Conservation (phyloP, 768 basidiomycete species). For the Termitomyces sp. region DNA sequence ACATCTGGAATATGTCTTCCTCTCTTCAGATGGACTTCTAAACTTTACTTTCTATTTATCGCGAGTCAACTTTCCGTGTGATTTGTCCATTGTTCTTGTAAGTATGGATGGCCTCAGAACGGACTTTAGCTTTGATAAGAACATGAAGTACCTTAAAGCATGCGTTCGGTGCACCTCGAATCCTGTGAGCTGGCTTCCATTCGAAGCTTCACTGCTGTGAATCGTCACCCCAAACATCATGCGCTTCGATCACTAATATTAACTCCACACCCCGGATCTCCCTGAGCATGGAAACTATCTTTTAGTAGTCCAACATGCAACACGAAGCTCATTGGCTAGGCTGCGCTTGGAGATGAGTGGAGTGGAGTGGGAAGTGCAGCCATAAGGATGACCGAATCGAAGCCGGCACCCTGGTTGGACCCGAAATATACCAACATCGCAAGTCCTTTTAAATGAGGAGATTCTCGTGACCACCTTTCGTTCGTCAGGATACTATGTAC, state of each 20-base stretch:
- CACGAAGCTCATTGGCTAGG: neutral
- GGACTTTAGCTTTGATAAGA: neutral
- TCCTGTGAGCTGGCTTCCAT: too few species aligned
- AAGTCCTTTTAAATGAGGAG: neutral
- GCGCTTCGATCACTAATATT: neutral
- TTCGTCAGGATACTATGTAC: neutral
- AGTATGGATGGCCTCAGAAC: neutral
- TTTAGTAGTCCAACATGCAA: neutral
- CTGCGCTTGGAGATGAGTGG: neutral
- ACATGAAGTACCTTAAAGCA: neutral
- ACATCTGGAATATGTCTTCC: too few species aligned
- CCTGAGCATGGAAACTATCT: neutral
- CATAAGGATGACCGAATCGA: neutral
- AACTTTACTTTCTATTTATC: neutral
- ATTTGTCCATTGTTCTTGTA: too few species aligned
- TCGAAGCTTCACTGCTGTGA: neutral
- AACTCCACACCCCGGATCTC: neutral
- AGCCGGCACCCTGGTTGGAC: neutral
- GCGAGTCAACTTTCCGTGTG: neutral
- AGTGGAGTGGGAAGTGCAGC: slow-evolving; percentile 1
- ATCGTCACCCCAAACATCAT: neutral
- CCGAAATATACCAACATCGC: neutral
- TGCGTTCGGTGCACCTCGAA: neutral
- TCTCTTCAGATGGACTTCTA: too few species aligned
- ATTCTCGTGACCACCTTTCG: neutral